These are phyloP conservation scores for Populus deltoides DNA, from an alignment of 345 rosid species.

Conservation along the genomic window DNA sequence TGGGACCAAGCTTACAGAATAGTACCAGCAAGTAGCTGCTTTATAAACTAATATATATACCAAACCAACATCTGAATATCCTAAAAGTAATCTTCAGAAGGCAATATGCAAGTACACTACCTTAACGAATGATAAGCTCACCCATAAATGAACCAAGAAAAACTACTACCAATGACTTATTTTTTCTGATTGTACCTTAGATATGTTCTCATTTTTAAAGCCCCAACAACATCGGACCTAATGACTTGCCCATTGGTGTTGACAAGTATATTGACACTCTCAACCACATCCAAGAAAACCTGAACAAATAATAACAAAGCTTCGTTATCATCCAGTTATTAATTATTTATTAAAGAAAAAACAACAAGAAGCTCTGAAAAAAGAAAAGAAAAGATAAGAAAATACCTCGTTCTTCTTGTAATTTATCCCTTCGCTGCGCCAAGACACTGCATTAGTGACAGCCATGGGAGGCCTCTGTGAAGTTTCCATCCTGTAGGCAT, in stretches of 20 bases:
- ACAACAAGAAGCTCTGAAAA: background rate
- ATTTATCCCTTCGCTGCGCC: slow-evolving; percentile 92
- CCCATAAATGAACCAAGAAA: background rate
- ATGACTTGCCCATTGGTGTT: slow-evolving; percentile 94
- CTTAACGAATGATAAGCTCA: background rate
- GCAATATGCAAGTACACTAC: background rate
- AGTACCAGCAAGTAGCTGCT: background rate
- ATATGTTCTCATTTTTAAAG: slow-evolving; percentile 94
- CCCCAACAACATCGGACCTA: slow-evolving; percentile 95
- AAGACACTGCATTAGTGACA: slow-evolving; percentile 95
- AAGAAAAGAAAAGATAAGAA: background rate
- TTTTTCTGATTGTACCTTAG: slow-evolving; percentile 47
- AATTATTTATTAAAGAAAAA: background rate
- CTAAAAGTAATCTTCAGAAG: background rate
- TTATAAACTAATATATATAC: background rate
- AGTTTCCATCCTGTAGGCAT: slow-evolving; percentile 96
- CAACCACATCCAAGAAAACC: slow-evolving; percentile 96
- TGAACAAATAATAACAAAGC: slow-evolving; percentile 28
- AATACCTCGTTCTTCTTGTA: slow-evolving; percentile 92
- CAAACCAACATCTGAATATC: background rate
- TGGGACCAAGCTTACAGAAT: background rate
- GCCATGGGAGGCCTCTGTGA: slow-evolving; percentile 99
- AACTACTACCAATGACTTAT: background rate
- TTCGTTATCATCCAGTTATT: slow-evolving; percentile 1
- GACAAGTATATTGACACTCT: slow-evolving; percentile 91